phyloP scores from a whole-genome alignment of 768 basidiomycete genomes.

The Pleurotus tuoliensis region DNA sequence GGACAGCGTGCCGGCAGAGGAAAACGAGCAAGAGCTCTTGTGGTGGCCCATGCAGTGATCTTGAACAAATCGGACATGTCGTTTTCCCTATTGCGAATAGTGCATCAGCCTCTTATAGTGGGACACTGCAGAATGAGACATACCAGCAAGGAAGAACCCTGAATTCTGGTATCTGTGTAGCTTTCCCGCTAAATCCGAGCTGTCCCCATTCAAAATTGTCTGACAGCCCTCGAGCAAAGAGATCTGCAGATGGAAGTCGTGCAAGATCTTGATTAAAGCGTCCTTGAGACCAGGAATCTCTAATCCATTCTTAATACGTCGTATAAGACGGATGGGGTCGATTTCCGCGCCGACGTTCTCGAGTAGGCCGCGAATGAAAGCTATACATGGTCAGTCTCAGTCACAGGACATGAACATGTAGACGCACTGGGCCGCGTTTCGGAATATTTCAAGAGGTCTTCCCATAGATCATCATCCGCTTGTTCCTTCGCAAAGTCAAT shows the following conservation, averaged over 20 bases:
- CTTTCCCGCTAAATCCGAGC: slow-evolving; percentile 60
- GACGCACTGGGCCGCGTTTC: slow-evolving; percentile 83
- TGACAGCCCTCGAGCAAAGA: slow-evolving; percentile 92
- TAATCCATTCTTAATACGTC: slow-evolving; percentile 92
- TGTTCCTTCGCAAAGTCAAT: slow-evolving; percentile 99
- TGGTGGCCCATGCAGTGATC: slow-evolving; percentile 52
- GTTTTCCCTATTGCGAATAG: slow-evolving; percentile 44
- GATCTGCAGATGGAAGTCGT: slow-evolving; percentile 93
- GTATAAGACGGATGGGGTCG: slow-evolving; percentile 89
- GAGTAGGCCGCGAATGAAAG: slow-evolving; percentile 90
- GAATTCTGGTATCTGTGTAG: slow-evolving; percentile 75
- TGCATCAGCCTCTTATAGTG: not conserved
- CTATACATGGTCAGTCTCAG: slow-evolving; percentile 30
- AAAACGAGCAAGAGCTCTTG: slow-evolving; percentile 70
- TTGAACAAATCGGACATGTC: slow-evolving; percentile 63
- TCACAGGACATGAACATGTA: not conserved
- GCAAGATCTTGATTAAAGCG: slow-evolving; percentile 93
- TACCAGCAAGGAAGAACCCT: slow-evolving; percentile 77
- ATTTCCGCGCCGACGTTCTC: slow-evolving; percentile 97
- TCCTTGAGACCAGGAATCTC: slow-evolving; percentile 95
- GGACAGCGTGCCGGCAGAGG: slow-evolving; percentile 86
- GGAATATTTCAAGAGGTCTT: slow-evolving; percentile 90
- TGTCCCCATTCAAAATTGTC: slow-evolving; percentile 81
- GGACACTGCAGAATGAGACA: slow-evolving; percentile 19
- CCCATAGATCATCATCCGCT: slow-evolving; percentile 96